phyloP scores from a whole-genome alignment of 2,329 filamentous ascomycete species.

The Scedosporium apiospermum region DNA sequence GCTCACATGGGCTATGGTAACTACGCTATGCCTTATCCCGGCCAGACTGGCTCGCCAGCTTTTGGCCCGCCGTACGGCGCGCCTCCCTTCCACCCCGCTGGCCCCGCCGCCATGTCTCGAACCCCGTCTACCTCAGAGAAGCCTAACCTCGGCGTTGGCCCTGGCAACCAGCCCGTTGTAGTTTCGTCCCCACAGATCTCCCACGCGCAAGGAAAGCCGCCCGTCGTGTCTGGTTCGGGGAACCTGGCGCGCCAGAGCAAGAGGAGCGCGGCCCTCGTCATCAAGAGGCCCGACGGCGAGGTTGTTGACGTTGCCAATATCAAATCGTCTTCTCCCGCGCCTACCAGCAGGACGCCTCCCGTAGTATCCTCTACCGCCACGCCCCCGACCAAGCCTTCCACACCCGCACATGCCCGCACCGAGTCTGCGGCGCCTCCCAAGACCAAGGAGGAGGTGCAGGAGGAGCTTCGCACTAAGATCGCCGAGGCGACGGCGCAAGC shows the following conservation, averaged over 20 bases:
- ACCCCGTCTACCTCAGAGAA: conserved; percentile 52
- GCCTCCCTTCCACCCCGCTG: conserved; percentile 27
- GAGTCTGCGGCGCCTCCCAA: conserved; percentile 62
- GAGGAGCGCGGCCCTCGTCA: conserved; percentile 69
- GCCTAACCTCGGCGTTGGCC: conserved; percentile 62
- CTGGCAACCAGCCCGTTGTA: conserved; percentile 44
- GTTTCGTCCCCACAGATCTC: conserved; percentile 34
- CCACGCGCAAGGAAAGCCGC: conserved; percentile 2
- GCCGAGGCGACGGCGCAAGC: conserved; percentile 43
- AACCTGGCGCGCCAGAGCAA: conserved; percentile 39
- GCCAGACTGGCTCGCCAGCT: conserved; percentile 37
- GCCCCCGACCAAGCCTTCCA: conserved; percentile 62
- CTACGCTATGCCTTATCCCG: conserved; percentile 35
- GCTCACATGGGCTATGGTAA: conserved; percentile 31
- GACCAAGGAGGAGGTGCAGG: conserved; percentile 70
- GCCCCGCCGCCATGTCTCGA: conserved; percentile 68
- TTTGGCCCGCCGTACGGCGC: conserved; percentile 37
- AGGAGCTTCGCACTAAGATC: conserved; percentile 75
- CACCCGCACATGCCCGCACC: conserved; percentile 56
- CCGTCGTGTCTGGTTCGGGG: conserved; percentile 43
- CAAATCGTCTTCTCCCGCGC: conserved; percentile 49
- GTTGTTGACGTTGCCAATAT: conserved; percentile 58
- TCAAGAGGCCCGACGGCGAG: conserved; percentile 77
- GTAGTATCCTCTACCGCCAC: conserved; percentile 68
- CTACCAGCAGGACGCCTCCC: conserved; percentile 52